Evolutionary conservation across 192 early-diverging fungal genomes (phyloP), one percentile per base, ranked within the genome.

Genomic region (Gigaspora rosea): DNA sequence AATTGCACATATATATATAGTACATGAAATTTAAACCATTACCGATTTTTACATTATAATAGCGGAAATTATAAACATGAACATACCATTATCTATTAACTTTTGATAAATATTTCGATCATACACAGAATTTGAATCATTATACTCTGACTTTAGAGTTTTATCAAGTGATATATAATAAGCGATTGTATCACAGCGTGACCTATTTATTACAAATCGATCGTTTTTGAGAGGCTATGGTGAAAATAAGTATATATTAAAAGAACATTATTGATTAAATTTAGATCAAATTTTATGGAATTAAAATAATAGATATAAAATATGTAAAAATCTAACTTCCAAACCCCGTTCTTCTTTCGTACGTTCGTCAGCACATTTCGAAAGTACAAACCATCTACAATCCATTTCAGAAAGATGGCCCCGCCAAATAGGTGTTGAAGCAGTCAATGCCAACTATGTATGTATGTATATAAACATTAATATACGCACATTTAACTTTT

Each of bases 371-470:
- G 97, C 97, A 51, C 90, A 89, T 12, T 87, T 92, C 27, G 95
- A 84, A 85, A 99, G 97, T 13, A 97, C 97, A 78, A 97, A 94
- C 97, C 97, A 99, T 78, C 97, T 86, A 83, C 94, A 95, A 82
- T 99, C 97, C 1, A 97, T 94, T 81, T 99, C 96, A 7, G 94
- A 91, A 78, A 99, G 79, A 80, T 95, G 95, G 35, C 97, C 88
- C 97, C 97, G 98, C 82, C 92, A 98, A 56, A 97, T 94, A 15
- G 97, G 97, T 35, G 96, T 88, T 41, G 94, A 92, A 0, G 96
- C 97, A 1, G 95, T 92, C 76, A 99, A 83, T 36, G 97, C 93
- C 86, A 98, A 87, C 86, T 90, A 69, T n/a, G n/a, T n/a, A n/a
- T n/a, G n/a, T n/a, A n/a, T n/a, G n/a, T n/a, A n/a, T n/a, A n/a